Evolutionary conservation across 2,329 filamentous ascomycete species (phyloP).

Genomic region (Beauveria caledonica): DNA sequence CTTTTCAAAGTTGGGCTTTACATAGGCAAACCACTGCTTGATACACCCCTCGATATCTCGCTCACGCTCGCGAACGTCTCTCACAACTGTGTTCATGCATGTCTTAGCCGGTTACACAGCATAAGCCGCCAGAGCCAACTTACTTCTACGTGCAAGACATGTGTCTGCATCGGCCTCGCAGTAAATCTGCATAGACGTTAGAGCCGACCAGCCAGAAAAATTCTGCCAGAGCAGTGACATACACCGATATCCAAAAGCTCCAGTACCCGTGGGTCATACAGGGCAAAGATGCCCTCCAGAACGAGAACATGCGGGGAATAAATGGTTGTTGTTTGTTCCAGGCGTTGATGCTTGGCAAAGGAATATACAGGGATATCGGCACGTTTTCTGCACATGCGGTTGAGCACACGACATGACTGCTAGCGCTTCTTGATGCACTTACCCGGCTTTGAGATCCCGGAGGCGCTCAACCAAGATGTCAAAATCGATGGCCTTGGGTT

Average conservation of each 20-base stretch:
- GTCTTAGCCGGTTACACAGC: constrained; percentile 7
- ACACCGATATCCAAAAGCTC: constrained; percentile 88
- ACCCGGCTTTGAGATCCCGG: constrained; percentile 86
- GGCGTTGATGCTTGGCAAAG: constrained; percentile 79
- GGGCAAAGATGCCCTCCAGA: constrained; percentile 88
- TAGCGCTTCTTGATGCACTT: constrained; percentile 23
- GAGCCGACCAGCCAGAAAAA: neutral
- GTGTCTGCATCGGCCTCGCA: constrained; percentile 94
- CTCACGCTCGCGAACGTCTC: constrained; percentile 83
- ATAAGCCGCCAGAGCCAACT: constrained; percentile 24
- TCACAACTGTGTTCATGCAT: constrained; percentile 49
- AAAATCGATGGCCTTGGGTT: constrained; percentile 72
- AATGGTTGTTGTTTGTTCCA: constrained; percentile 73
- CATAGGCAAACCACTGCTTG: constrained; percentile 95
- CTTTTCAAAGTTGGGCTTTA: constrained; percentile 94
- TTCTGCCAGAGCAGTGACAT: constrained; percentile 16
- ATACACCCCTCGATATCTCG: constrained; percentile 92
- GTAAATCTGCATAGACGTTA: constrained; percentile 56
- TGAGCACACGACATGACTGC: constrained; percentile 10
- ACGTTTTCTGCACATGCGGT: constrained; percentile 53
- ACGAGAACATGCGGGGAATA: constrained; percentile 96
- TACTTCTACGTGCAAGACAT: constrained; percentile 81
- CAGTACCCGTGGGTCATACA: constrained; percentile 79
- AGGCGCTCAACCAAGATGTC: constrained; percentile 75
- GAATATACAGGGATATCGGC: constrained; percentile 93